phyloP scores from a whole-genome alignment of 2,329 filamentous ascomycete genomes.

The Graphilbum sp. region DNA sequence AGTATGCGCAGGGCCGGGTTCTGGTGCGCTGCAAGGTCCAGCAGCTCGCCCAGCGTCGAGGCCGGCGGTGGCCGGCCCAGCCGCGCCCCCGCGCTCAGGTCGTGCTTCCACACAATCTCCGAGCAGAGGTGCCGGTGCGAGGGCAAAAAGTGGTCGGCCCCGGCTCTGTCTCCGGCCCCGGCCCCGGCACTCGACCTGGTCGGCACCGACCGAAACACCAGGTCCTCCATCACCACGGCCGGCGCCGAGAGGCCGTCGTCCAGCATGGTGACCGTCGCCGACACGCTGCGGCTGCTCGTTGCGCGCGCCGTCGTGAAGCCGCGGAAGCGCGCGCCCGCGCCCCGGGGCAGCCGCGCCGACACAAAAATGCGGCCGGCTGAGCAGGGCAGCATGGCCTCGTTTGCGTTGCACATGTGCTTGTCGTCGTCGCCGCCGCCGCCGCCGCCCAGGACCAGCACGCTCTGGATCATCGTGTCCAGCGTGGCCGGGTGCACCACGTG shows the following conservation, averaged over 20 bases:
- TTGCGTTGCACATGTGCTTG: too few species aligned
- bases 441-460: conserved; percentile 27
- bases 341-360: conserved; percentile 20
- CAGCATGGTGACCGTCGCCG: conserved; percentile 27
- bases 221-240: conserved; percentile 26
- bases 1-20: conserved; percentile 21
- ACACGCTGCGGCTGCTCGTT: conserved; percentile 20
- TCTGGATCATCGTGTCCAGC: conserved; percentile 39
- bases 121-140: conserved; percentile 32
- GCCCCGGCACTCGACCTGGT: too few species aligned
- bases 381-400: conserved; percentile 32
- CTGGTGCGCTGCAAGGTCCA: conserved; percentile 22
- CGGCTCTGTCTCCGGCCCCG: too few species aligned
- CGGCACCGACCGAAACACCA: conserved; percentile 25
- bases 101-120: conserved; percentile 29
- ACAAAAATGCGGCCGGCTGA: conserved; percentile 28
- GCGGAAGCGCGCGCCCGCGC: conserved; percentile 18
- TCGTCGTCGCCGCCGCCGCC: conserved; percentile 5
- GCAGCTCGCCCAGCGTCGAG: conserved; percentile 11
- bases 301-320: conserved; percentile 24
- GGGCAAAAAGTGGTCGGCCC: conserved; percentile 24
- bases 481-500: conserved; percentile 42
- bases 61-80: not conserved
- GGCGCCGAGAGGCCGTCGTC: conserved; percentile 16
- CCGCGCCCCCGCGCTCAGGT: conserved; percentile 13